A percentile compares a stretch with the other conserved stretches of the same genome.
Evolutionary conservation across 306 rosid species (phyloP).

Genomic region (Acacia crassicarpa): DNA sequence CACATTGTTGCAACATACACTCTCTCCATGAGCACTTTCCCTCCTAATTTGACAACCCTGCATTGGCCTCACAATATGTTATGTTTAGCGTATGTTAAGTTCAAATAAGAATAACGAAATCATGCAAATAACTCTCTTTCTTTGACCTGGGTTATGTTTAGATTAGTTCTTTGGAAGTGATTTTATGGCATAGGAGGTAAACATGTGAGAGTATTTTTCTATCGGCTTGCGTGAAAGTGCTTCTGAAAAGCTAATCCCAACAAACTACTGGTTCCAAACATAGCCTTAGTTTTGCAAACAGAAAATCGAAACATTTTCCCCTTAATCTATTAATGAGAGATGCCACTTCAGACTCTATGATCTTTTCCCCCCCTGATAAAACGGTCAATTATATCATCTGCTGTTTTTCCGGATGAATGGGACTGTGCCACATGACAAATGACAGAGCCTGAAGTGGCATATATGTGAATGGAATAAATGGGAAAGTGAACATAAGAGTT

Average conservation of each 20-base stretch:
- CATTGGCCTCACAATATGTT: constrained; percentile 16
- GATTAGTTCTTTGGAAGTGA: too few relatives aligned
- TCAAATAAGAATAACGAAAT: neutral
- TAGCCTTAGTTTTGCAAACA: neutral
- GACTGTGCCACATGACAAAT: neutral
- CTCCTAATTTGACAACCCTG: constrained; percentile 96
- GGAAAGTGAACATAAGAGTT: neutral
- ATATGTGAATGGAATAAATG: neutral
- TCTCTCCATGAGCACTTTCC: constrained; percentile 98
- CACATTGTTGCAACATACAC: constrained; percentile 95
- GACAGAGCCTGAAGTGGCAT: neutral
- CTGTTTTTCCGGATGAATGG: neutral
- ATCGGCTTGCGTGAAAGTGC: too few relatives aligned
- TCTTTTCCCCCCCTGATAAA: neutral
- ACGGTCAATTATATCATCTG: neutral
- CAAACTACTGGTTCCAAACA: neutral
- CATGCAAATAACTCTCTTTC: neutral
- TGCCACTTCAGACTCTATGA: neutral
- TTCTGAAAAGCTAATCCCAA: too few relatives aligned
- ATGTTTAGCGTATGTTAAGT: neutral
- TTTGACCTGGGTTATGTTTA: neutral
- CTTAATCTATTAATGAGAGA: neutral
- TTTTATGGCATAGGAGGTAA: too few relatives aligned
- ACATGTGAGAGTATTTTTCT: too few relatives aligned
- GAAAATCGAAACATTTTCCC: neutral